phyloP scores from a whole-genome alignment of 2,329 filamentous ascomycete species.

The Pseudogymnoascus sp. region DNA sequence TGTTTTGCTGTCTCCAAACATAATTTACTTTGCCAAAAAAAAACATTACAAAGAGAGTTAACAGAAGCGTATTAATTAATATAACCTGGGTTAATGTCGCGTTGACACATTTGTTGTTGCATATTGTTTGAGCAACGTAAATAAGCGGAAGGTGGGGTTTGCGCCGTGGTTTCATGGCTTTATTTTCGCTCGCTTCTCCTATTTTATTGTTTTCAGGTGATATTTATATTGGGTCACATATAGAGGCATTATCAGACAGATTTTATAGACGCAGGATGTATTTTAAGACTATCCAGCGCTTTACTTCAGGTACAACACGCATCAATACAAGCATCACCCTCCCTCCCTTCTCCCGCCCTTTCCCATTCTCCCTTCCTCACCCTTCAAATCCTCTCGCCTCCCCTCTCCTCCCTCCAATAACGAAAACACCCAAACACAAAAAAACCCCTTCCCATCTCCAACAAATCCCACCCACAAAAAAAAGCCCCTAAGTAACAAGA shows the following conservation, averaged over 20 bases:
- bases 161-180: too few relatives aligned
- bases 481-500: neutral
- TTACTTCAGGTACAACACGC: slow-evolving; percentile 3
- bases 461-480: neutral
- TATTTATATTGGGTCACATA: neutral
- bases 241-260: neutral
- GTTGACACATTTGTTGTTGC: neutral
- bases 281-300: neutral
- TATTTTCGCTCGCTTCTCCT: too few relatives aligned
- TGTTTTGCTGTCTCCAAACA: neutral
- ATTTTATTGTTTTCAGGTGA: too few relatives aligned
- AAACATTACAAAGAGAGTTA: neutral
- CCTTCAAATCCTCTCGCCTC: neutral
- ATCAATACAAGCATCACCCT: neutral
- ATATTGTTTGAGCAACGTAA: too few relatives aligned
- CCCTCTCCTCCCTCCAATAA: neutral
- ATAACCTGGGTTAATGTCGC: neutral
- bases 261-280: slow-evolving; percentile 2
- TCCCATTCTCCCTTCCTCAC: neutral
- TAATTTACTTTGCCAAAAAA: neutral
- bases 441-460: neutral
- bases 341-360: neutral
- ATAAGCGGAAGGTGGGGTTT: too few relatives aligned
- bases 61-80: neutral
- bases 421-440: neutral